Percentiles rank a stretch among this genome's conserved stretches.
These are phyloP conservation scores for Ophiosphaerella korrae DNA, from an alignment of 2,329 filamentous ascomycete species.

Conservation along the genomic window DNA sequence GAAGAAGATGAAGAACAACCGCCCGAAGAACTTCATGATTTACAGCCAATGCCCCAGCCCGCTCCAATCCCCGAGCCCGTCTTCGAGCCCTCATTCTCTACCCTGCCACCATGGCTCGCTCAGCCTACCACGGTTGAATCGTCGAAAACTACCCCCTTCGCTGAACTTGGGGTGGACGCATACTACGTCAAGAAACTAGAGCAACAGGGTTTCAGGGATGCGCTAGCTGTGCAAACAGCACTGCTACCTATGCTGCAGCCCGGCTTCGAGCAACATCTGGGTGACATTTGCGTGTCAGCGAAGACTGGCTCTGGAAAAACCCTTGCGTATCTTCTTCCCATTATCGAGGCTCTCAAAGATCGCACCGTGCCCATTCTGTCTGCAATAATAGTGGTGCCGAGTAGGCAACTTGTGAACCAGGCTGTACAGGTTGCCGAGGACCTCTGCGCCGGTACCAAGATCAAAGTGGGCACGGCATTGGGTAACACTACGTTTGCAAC, in stretches of 20 bases:
- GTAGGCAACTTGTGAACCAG: conserved; percentile 86
- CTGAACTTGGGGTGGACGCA: conserved; percentile 65
- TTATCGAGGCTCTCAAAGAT: conserved; percentile 75
- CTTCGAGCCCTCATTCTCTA: conserved; percentile 72
- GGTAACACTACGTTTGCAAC: conserved; percentile 76
- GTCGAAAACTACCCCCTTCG: conserved; percentile 65
- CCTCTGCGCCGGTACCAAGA: conserved; percentile 72
- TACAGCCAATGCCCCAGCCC: conserved; percentile 83
- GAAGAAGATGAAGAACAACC: conserved; percentile 42
- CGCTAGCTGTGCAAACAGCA: conserved; percentile 79
- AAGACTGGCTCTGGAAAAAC: conserved; percentile 97
- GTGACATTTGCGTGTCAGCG: conserved; percentile 88
- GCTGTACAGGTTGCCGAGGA: conserved; percentile 76
- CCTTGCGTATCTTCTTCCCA: conserved; percentile 84
- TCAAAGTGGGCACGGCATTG: conserved; percentile 81
- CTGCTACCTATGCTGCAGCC: conserved; percentile 80
- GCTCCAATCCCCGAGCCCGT: conserved; percentile 62
- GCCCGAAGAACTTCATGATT: conserved; percentile 64
- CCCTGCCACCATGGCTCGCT: conserved; percentile 80
- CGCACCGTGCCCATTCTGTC: conserved; percentile 69
- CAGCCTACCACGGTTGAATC: conserved; percentile 72
- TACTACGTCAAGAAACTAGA: conserved; percentile 67
- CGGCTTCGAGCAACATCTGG: conserved; percentile 63
- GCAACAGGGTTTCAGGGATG: conserved; percentile 70
- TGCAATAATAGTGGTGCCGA: conserved; percentile 86